Evolutionary conservation across 208 protist genomes (phyloP).

Genomic region (Acanthamoeba healyi): DNA sequence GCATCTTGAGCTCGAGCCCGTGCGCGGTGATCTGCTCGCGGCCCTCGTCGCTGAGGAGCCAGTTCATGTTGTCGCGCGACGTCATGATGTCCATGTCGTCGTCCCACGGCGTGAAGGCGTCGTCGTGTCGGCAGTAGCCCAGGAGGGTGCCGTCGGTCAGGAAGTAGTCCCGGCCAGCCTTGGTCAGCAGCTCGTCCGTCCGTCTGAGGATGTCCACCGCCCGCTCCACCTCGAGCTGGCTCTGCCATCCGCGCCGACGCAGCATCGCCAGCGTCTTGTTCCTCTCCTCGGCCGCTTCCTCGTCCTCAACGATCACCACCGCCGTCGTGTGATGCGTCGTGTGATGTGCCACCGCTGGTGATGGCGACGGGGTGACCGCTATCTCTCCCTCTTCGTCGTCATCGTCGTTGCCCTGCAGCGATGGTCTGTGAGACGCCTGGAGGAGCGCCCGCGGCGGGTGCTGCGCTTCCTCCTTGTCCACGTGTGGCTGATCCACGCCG

Average conservation of each 20-base stretch:
- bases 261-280: neutral
- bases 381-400: no score
- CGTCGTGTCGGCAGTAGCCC: neutral
- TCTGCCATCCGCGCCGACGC: neutral
- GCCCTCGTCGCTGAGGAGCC: neutral
- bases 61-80: neutral
- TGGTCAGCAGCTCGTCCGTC: neutral
- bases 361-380: no score
- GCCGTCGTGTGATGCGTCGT: no score
- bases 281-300: neutral
- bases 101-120: neutral
- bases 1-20: neutral
- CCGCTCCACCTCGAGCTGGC: neutral
- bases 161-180: neutral
- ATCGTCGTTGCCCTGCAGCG: no score
- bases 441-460: neutral
- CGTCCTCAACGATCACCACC: no score
- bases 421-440: neutral
- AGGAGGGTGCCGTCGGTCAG: neutral
- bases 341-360: no score
- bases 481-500: no score
- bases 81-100: constrained; percentile 22
- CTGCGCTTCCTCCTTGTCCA: no score
- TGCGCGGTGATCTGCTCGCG: neutral
- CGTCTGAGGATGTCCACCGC: neutral